Evolutionary conservation across 2,329 filamentous ascomycete genomes (phyloP).

Genomic region (Penicillium sp.): DNA sequence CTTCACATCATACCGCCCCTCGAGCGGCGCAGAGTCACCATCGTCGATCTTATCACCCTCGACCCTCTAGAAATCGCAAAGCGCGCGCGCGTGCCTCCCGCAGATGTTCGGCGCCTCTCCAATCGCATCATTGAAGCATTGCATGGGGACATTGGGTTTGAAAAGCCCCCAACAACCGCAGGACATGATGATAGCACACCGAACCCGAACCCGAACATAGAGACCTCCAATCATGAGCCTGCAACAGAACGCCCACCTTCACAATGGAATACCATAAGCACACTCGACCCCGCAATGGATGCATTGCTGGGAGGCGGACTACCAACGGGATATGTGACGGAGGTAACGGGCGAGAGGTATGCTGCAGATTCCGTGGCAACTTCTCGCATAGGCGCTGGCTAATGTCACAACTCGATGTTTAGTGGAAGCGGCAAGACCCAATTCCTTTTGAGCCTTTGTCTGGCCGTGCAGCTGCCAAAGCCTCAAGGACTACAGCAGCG

Average conservation of each 20-base stretch:
- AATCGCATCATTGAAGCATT: slow-evolving; percentile 67
- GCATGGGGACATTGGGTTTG: slow-evolving; percentile 60
- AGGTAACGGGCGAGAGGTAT: slow-evolving; percentile 87
- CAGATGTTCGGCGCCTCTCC: slow-evolving; percentile 75
- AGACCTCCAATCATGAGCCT: slow-evolving; percentile 19
- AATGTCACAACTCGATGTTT: slow-evolving; percentile 12
- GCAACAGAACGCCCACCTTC: slow-evolving; percentile 34
- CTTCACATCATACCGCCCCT: slow-evolving; percentile 75
- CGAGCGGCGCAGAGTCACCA: slow-evolving; percentile 75
- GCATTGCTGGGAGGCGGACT: slow-evolving; percentile 73
- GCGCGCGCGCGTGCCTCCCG: slow-evolving; percentile 76
- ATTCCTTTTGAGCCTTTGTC: slow-evolving; percentile 79
- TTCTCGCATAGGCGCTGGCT: neutral
- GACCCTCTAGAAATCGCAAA: slow-evolving; percentile 81
- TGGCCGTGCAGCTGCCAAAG: slow-evolving; percentile 77
- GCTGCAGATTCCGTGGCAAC: slow-evolving; percentile 3
- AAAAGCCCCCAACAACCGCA: slow-evolving; percentile 14
- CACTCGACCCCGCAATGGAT: slow-evolving; percentile 75
- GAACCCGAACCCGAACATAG: slow-evolving; percentile 25
- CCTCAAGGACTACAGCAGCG: slow-evolving; percentile 70
- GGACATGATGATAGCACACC: slow-evolving; percentile 13
- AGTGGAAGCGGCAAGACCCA: slow-evolving; percentile 94
- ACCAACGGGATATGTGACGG: slow-evolving; percentile 77
- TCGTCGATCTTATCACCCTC: slow-evolving; percentile 81
- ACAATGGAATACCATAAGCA: slow-evolving; percentile 69